These are phyloP conservation scores for Mimosa pudica DNA, from an alignment of 306 rosid species.

Conservation along the genomic window DNA sequence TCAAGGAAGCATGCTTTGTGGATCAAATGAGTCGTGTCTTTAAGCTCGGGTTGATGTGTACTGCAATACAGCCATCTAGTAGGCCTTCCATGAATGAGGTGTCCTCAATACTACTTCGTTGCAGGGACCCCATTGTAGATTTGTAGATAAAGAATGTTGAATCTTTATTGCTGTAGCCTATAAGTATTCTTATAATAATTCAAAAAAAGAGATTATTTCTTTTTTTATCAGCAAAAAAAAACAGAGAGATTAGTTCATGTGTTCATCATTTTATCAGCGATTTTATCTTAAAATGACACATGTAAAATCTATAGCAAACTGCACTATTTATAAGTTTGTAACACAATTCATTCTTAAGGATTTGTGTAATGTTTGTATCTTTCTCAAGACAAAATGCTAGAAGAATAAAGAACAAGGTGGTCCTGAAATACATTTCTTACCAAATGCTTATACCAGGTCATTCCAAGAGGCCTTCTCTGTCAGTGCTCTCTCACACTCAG, in stretches of 20 bases:
- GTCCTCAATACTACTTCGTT: slow-evolving; percentile 44
- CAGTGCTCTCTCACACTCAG: neutral
- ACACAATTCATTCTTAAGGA: no score
- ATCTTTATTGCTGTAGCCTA: slow-evolving; percentile 24
- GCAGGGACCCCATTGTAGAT: neutral
- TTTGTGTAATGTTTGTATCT: no score
- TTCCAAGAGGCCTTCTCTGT: neutral
- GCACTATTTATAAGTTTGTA: no score
- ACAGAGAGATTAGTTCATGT: no score
- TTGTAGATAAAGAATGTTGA: slow-evolving; percentile 34
- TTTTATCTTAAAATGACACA: no score
- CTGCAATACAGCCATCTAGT: slow-evolving; percentile 25
- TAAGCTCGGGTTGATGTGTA: slow-evolving; percentile 50
- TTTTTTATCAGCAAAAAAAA: no score
- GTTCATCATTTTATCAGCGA: no score
- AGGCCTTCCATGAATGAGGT: slow-evolving; percentile 63
- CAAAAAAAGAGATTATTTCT: no score
- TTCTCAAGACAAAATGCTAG: no score
- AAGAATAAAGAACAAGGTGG: no score
- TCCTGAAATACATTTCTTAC: neutral
- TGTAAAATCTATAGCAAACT: no score
- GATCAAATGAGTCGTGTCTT: slow-evolving; percentile 49
- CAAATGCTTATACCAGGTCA: neutral
- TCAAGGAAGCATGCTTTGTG: slow-evolving; percentile 40
- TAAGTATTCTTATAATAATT: no score